These are phyloP conservation scores for Cladophialophora bantiana DNA, from an alignment of 2,329 filamentous ascomycete genomes.

Conservation along the genomic window DNA sequence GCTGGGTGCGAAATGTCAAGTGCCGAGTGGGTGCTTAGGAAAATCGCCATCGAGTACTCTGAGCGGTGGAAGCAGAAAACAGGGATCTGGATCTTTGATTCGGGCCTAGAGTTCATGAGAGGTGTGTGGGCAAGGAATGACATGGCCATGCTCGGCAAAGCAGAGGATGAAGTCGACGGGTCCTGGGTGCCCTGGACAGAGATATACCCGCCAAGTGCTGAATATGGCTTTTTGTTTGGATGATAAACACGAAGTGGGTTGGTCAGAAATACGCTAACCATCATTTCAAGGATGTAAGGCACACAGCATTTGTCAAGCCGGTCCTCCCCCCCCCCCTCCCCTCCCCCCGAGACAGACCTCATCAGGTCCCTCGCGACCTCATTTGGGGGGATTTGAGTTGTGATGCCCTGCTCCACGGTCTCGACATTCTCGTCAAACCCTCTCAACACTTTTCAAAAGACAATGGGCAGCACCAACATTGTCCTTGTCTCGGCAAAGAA, in stretches of 20 bases:
- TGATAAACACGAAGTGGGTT: neutral
- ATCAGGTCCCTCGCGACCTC: neutral
- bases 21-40: conserved; percentile 14
- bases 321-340: too few relatives aligned
- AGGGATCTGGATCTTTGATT: conserved; percentile 36
- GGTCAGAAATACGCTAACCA: neutral
- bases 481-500: neutral
- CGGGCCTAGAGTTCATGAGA: conserved; percentile 30
- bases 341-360: neutral
- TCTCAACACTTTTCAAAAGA: neutral
- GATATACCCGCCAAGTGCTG: conserved; percentile 12
- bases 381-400: neutral
- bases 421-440: neutral
- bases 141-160: too few relatives aligned
- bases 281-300: neutral
- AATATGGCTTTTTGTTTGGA: conserved; percentile 26
- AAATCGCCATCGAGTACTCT: conserved; percentile 31
- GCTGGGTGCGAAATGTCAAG: conserved; percentile 27
- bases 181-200: conserved; percentile 20
- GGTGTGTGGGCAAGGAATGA: conserved; percentile 32
- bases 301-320: neutral
- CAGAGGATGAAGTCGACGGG: neutral
- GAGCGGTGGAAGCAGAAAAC: conserved; percentile 36
- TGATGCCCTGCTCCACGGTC: neutral
- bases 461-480: neutral